Conservation (phyloP, 163 green algal species). For the Smithsoniella earleae region DNA sequence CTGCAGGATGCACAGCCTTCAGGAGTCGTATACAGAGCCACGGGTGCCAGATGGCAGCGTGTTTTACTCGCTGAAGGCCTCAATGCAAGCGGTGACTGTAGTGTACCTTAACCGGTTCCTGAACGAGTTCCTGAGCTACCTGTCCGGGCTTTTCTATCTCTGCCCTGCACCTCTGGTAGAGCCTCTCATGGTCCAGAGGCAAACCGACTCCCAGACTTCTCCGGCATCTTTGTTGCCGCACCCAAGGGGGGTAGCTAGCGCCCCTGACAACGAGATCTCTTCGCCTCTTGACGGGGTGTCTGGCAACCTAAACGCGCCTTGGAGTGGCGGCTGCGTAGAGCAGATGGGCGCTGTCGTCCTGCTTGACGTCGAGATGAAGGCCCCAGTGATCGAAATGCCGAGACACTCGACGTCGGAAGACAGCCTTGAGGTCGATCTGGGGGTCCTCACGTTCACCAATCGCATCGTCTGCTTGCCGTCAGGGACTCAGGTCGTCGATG, state of each 20-base stretch:
- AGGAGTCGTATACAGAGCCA: slow-evolving; percentile 39
- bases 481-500: neutral
- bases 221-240: slow-evolving; percentile 13
- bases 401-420: slow-evolving; percentile 45
- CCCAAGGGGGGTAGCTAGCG: neutral
- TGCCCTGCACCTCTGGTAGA: neutral
- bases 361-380: slow-evolving; percentile 61
- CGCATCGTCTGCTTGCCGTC: slow-evolving; percentile 35
- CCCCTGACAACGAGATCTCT: slow-evolving; percentile 30
- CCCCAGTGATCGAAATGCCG: slow-evolving; percentile 66
- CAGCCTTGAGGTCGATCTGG: slow-evolving; percentile 59
- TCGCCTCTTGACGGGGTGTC: too few species aligned
- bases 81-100: slow-evolving; percentile 52
- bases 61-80: slow-evolving; percentile 46
- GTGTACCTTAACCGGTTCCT: slow-evolving; percentile 77
- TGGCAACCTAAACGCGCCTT: too few species aligned
- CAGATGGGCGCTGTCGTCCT: slow-evolving; percentile 48
- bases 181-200: neutral
- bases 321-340: too few species aligned
- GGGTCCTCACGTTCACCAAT: slow-evolving; percentile 50
- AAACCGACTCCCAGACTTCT: neutral
- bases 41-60: slow-evolving; percentile 43
- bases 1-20: slow-evolving; percentile 40
- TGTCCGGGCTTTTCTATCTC: slow-evolving; percentile 33
- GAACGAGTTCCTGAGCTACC: slow-evolving; percentile 48